Base-by-base conservation (phyloP, 2,329 filamentous ascomycete species). In the Cercospora sp. region DNA sequence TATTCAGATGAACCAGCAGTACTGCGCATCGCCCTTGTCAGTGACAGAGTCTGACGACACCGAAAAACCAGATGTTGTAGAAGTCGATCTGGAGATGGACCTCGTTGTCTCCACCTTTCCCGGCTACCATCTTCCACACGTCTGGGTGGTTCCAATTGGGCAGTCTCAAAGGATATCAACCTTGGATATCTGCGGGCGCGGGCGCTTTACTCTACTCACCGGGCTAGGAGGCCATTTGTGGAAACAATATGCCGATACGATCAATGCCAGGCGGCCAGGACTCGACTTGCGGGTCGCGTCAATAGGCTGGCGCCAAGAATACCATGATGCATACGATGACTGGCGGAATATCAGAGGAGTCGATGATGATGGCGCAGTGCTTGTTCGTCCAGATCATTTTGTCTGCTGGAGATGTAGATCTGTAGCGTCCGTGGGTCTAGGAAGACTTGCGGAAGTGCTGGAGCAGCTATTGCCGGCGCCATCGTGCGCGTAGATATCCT, bases 351-450 rank as follows among this genome's bases (percentile, higher is more conserved):
- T 80, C 60, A 79, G 85, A 9, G 84, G 83, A 28, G 81, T 89
- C 0, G 80, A 82, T 13, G 86, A 88, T 65, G 81, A 83, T 63
- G 86, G 87, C 1, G 84, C 81, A 66, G 81, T 89, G 7, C 79
- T 89, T 16, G 84, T 86, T 2, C 77, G 86, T 5, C 87, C 87
- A 0, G 87, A 89, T 77, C 76, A 83, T 9, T 86, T 87, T 68
- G 84, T 88, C 2, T 84, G 82, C 0, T 88, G 86, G 85, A 40
- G 36, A n/a, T 40, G 36, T 40, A 40, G n/a, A 40, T 40, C 36
- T 40, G 36, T 40, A 40, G 42, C n/a, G 7, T 18, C 42, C 5
- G 42, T 20, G 16, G 10, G 42, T 20, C 18, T n/a, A 18, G 42
- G 7, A 20, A 48, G 42, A 48, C 42, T 48, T 20, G 42, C 42